Percentiles rank a stretch among this genome's conserved stretches.
Conservation (phyloP, 352 stramenopile genomes). For the Phytophthora fragariaefolia region DNA sequence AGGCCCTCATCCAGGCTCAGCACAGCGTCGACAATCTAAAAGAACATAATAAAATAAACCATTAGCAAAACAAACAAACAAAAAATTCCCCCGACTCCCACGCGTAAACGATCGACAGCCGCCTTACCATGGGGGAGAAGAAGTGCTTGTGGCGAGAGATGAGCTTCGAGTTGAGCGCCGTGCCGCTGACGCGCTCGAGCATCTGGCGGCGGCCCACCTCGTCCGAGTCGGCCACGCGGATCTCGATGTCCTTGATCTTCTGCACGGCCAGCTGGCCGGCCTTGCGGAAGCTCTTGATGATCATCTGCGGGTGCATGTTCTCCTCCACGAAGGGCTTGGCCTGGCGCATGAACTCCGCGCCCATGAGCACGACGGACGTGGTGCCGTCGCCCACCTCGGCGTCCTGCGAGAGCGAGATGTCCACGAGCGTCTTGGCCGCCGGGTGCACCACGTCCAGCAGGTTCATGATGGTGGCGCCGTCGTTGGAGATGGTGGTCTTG, state of each 20-base stretch:
- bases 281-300: slow-evolving; percentile 91
- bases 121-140: slow-evolving; percentile 96
- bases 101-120: not conserved
- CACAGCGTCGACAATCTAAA: slow-evolving; percentile 95
- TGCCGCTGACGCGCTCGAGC: slow-evolving; percentile 94
- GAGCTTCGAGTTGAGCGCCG: slow-evolving; percentile 99
- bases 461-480: slow-evolving; percentile 99
- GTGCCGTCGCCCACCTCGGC: slow-evolving; percentile 93
- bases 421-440: slow-evolving; percentile 98
- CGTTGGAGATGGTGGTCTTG: slow-evolving; percentile 98
- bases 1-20: slow-evolving; percentile 91
- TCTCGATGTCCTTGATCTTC: slow-evolving; percentile 86
- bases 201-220: slow-evolving; percentile 84
- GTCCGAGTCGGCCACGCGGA: slow-evolving; percentile 85
- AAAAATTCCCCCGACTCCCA: slow-evolving; percentile 3
- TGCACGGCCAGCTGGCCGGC: slow-evolving; percentile 84
- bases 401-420: slow-evolving; percentile 96
- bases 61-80: not conserved
- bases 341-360: slow-evolving; percentile 97
- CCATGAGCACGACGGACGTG: slow-evolving; percentile 97
- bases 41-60: slow-evolving; percentile 14
- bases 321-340: slow-evolving; percentile 99
- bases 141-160: slow-evolving; percentile 97
- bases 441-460: slow-evolving; percentile 98
- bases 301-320: slow-evolving; percentile 95